Evolutionary conservation across 805 yeast species (phyloP), one percentile per base, ranked within the genome.

Genomic region (Dipodascopsis uninucleata): DNA sequence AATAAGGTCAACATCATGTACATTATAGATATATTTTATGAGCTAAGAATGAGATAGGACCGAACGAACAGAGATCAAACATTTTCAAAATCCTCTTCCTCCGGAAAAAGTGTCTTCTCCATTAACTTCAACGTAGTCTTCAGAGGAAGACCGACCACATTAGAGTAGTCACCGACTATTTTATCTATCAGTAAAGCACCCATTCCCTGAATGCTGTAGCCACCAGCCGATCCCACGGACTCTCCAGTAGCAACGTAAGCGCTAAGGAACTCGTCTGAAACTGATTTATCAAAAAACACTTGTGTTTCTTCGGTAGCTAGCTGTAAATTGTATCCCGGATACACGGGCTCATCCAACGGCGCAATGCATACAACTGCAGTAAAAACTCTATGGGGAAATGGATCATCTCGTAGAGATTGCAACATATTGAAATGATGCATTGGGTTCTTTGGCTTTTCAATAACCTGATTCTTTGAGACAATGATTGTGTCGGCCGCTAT

Each of bases 141-240:
- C 21, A 78, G 75, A 1, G 98, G 97, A 44, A 90, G 67, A 0
- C 98, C 98, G 3, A 90, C 90, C 10, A 86, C 84, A 61, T 87
- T 90, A 64, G 74, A 79, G 59, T 76, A 85, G 61, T 90, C 97
- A 0, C 98, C 98, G 1, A 71, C 71, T 9, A 88, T 74, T 12
- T 66, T 64, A 17, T 70, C 64, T 53, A 93, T 77, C 52, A 90
- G 65, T 28, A 81, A 59, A 28, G 61, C 58, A 1, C 94, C 93
- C 7, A 62, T 61, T 0, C 81, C 85, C 64, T 90, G 97, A 47
- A 83, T 80, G 56, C 79, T 80, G 67, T 85, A 89, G 0, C 98
- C 98, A 4, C 97, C 98, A 1, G 97, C 96, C 1, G 85, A 97
- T 37, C 74, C 74, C 5, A 71, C 44, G 1, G 93, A 97, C 61